Conservation (phyloP, 2,329 filamentous ascomycete genomes). For the Apiospora marii region DNA sequence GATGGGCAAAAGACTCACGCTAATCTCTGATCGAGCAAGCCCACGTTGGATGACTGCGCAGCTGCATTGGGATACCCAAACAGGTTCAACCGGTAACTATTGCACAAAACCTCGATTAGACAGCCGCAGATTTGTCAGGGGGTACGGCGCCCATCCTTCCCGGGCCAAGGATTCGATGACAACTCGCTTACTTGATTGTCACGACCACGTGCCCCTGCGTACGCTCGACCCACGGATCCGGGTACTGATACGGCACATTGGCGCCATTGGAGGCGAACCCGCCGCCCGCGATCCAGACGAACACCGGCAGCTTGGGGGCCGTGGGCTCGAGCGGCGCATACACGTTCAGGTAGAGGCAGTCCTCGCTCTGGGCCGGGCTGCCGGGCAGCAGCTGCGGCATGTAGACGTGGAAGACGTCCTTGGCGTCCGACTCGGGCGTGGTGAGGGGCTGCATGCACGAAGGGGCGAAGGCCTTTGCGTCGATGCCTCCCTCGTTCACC, state of each 20-base stretch:
- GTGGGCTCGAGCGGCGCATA: constrained; percentile 38
- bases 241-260: constrained; percentile 30
- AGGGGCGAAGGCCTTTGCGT: constrained; percentile 38
- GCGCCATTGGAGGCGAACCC: constrained; percentile 36
- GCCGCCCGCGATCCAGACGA: constrained; percentile 37
- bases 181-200: constrained; percentile 41
- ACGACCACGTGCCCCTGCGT: constrained; percentile 45
- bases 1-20: constrained; percentile 35
- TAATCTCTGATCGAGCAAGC: constrained; percentile 57
- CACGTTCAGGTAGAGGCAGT: constrained; percentile 46
- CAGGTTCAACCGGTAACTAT: constrained; percentile 45
- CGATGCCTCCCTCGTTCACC: constrained; percentile 31
- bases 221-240: constrained; percentile 34
- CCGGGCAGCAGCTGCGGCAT: constrained; percentile 24
- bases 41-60: constrained; percentile 50
- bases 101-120: not conserved
- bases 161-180: not conserved
- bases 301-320: constrained; percentile 36
- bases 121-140: not conserved
- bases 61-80: constrained; percentile 44
- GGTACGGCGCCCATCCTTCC: not conserved
- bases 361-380: constrained; percentile 36
- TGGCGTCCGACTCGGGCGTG: constrained; percentile 29
- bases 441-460: constrained; percentile 43
- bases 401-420: constrained; percentile 33